These are phyloP conservation scores for Mucor mucedo DNA, from an alignment of 371 early-diverging fungal genomes.

Conservation along the genomic window DNA sequence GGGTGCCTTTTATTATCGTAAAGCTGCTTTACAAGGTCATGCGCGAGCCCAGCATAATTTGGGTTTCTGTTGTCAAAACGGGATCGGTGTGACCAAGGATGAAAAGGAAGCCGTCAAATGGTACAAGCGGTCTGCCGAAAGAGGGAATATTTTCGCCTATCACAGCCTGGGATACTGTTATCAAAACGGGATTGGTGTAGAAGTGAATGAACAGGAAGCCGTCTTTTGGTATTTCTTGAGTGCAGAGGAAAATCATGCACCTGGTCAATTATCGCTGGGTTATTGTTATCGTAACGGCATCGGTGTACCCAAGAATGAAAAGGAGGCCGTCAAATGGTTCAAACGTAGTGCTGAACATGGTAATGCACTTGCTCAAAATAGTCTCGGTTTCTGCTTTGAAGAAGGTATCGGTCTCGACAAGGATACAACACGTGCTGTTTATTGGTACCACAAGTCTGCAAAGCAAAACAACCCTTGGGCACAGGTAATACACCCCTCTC, in stretches of 20 bases:
- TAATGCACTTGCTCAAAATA: constrained; percentile 79
- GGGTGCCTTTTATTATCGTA: constrained; percentile 79
- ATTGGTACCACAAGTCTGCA: constrained; percentile 83
- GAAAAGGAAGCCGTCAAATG: constrained; percentile 69
- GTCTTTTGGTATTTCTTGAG: constrained; percentile 74
- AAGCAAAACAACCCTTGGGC: constrained; percentile 86
- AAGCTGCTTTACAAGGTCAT: constrained; percentile 81
- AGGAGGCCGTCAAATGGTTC: constrained; percentile 72
- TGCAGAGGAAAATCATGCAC: constrained; percentile 69
- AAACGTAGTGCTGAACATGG: constrained; percentile 67
- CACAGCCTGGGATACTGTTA: constrained; percentile 90
- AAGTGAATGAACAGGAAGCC: constrained; percentile 65
- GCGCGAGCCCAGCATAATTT: constrained; percentile 86
- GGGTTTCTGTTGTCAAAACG: constrained; percentile 87
- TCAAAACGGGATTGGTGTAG: constrained; percentile 85
- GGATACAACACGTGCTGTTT: constrained; percentile 71
- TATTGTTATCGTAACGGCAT: constrained; percentile 80
- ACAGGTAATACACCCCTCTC: no score
- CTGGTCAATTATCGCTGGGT: constrained; percentile 79
- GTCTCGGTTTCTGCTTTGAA: constrained; percentile 84
- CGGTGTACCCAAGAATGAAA: constrained; percentile 67
- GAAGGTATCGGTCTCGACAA: constrained; percentile 73
- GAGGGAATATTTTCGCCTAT: constrained; percentile 77
- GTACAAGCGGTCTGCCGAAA: constrained; percentile 74
- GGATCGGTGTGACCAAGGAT: constrained; percentile 69